Evolutionary conservation across 1,284 basidiomycete genomes (phyloP).

Genomic region (Trichosporon coremiiforme): DNA sequence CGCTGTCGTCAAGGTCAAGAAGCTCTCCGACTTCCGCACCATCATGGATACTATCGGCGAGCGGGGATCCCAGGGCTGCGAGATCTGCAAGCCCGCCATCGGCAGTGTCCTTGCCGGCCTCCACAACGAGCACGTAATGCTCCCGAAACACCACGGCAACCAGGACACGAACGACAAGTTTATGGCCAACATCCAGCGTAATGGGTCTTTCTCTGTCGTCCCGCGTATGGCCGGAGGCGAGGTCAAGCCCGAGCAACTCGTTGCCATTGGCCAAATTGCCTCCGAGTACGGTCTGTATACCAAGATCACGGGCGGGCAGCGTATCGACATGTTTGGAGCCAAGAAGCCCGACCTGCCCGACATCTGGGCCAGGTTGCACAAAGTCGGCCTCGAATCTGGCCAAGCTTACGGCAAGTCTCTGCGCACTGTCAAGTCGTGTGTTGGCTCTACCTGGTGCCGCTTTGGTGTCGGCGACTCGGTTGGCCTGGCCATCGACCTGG

Average conservation of each 20-base stretch:
- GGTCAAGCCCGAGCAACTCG: no score
- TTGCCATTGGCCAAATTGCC: no score
- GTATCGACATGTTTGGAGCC: no score
- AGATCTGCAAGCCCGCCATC: constrained; percentile 71
- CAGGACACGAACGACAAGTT: constrained; percentile 62
- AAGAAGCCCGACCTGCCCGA: no score
- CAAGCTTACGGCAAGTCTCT: constrained; percentile 70
- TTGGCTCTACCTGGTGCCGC: constrained; percentile 69
- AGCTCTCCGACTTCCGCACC: constrained; percentile 63
- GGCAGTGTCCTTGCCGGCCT: constrained; percentile 68
- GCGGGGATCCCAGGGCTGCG: constrained; percentile 66
- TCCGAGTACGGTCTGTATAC: no score
- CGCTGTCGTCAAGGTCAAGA: constrained; percentile 69
- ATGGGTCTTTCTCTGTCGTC: constrained; percentile 55
- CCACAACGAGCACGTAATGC: constrained; percentile 69
- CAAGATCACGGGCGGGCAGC: no score
- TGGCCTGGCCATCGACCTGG: constrained; percentile 70
- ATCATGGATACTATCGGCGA: constrained; percentile 64
- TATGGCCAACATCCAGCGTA: constrained; percentile 74
- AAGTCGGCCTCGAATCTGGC: constrained; percentile 50
- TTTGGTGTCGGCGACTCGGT: constrained; percentile 76
- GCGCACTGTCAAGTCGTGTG: constrained; percentile 66
- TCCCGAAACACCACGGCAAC: constrained; percentile 66
- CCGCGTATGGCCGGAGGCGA: no score
- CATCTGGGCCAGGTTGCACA: no score